Base-by-base conservation (phyloP, 352 stramenopile species). In the Globisporangium carolinianum region DNA sequence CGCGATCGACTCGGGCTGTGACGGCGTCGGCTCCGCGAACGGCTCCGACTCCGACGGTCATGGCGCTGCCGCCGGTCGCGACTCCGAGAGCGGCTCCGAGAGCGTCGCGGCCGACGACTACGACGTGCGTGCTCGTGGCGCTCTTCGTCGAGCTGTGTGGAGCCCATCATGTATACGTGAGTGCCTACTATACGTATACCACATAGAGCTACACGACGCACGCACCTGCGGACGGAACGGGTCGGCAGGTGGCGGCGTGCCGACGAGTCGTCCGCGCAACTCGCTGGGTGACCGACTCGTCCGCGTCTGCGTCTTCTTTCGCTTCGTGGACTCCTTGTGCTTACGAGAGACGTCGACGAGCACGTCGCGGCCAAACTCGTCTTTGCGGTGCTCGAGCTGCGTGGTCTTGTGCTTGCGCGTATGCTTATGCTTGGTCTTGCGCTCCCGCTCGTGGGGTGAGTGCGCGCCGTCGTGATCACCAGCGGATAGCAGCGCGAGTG, bases 281-380 rank as follows among this genome's bases (percentile, higher is more conserved):
- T 51, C 48, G 14, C 53, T 60, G 11, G 38, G 41, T 38, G 59
- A 60, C 35, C 70, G 74, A 10, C 51, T 65, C 3, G 11, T 61
- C 14, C 57, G 38, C 47, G 65, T 57, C 5, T 62, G 73, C 37
- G 64, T 68, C 35, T 63, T 57, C 50, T 68, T 67, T 17, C 55
- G 58, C 47, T 71, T 66, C 37, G 72, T 62, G 32, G 63, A 38
- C 5, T 52, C 39, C 38, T 65, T 71, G 11, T 32, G 58, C 46
- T 64, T 76, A 10, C 42, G 39, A 48, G 67, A 61, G 7, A 71
- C 51, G 11, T 70, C 65, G 17, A 35, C 51, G 15, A 47, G 42
- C 17, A 91, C 57, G 47, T 92, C 83, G 5, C 84, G 82, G 32
- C 84, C 84, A 59, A 92, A 94, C 52, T 94, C 84, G 59, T 94